phyloP scores from a whole-genome alignment of 164 flowering plant genomes.

The Amborella trichopoda region DNA sequence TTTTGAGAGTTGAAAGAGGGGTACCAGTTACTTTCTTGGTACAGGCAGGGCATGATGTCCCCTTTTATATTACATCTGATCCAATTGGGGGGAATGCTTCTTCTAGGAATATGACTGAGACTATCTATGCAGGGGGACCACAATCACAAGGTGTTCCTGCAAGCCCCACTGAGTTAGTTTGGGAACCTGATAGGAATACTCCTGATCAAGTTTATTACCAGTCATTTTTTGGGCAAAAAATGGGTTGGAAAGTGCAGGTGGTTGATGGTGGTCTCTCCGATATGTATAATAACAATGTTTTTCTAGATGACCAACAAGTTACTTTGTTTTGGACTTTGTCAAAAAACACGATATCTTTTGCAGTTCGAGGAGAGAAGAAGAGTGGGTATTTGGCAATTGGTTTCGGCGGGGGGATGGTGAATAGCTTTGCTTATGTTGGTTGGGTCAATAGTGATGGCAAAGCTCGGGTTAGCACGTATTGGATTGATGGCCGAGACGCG shows the following conservation, averaged over 20 bases:
- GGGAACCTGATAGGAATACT: constrained; percentile 90
- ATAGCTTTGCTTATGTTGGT: constrained; percentile 89
- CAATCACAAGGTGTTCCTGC: constrained; percentile 80
- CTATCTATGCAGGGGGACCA: constrained; percentile 80
- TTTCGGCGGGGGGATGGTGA: constrained; percentile 82
- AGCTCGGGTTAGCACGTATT: constrained; percentile 72
- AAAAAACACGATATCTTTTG: constrained; percentile 60
- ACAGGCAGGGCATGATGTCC: constrained; percentile 96
- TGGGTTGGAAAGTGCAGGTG: constrained; percentile 97
- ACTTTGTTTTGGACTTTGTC: constrained; percentile 83
- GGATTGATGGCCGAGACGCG: constrained; percentile 88
- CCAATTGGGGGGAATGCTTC: constrained; percentile 92
- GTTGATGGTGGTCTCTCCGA: constrained; percentile 96
- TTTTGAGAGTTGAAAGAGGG: constrained; percentile 88
- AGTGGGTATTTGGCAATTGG: constrained; percentile 91
- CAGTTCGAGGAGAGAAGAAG: constrained; percentile 88
- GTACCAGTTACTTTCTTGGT: constrained; percentile 82
- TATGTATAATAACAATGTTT: constrained; percentile 85
- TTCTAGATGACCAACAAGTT: constrained; percentile 95
- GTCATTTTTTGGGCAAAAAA: constrained; percentile 55
- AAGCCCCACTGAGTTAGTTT: constrained; percentile 67
- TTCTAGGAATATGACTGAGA: constrained; percentile 56
- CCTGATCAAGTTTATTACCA: constrained; percentile 91
- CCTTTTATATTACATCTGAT: constrained; percentile 85
- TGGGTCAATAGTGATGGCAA: constrained; percentile 66